Evolutionary conservation across 306 rosid genomes (phyloP).

Genomic region (Lathyrus oleraceus): DNA sequence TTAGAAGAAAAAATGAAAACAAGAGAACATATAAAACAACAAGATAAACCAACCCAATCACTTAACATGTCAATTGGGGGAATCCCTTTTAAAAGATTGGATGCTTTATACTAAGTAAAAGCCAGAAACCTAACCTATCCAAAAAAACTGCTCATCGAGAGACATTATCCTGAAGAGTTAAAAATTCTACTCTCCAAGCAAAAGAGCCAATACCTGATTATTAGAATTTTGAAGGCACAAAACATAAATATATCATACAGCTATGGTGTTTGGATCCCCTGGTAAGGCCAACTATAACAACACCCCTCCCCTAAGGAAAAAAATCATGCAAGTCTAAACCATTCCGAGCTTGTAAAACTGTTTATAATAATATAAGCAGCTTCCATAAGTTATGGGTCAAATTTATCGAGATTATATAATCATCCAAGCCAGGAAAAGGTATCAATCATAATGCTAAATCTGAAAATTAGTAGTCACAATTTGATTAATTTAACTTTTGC

Average conservation of each 20-base stretch:
- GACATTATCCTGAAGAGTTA: neutral
- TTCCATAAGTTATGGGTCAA: constrained; percentile 1
- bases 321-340: neutral
- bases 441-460: neutral
- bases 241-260: neutral
- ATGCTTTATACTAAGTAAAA: neutral
- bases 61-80: neutral
- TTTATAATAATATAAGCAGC: neutral
- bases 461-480: neutral
- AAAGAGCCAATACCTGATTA: constrained; percentile 9
- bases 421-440: neutral
- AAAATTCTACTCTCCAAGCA: neutral
- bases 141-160: neutral
- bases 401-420: constrained; percentile 21
- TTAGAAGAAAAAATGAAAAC: neutral
- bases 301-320: neutral
- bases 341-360: neutral
- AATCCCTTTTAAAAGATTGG: neutral
- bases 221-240: constrained; percentile 11
- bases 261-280: neutral
- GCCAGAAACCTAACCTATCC: constrained; percentile 4
- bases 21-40: neutral
- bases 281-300: constrained; percentile 15
- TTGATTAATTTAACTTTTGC: neutral
- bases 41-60: neutral